Evolutionary conservation across 305 asterid species (phyloP).

Genomic region (Solanum hybrid): DNA sequence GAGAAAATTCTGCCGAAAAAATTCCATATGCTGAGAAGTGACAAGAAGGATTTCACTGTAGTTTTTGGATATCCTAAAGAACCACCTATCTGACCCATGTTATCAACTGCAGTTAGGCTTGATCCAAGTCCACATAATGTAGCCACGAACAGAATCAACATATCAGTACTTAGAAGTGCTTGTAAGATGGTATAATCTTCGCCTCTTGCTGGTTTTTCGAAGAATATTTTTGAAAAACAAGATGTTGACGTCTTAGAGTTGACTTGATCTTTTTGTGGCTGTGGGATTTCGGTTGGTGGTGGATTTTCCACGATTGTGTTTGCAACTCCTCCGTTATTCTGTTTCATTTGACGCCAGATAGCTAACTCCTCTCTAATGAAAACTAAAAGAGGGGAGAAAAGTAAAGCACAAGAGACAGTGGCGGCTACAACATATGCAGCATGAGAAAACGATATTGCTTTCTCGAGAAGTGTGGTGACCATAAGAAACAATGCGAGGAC

Average conservation of each 20-base stretch:
- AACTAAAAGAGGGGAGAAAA: conserved; percentile 45
- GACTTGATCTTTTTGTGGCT: not conserved
- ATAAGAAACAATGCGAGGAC: conserved; percentile 45
- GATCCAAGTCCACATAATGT: conserved; percentile 72
- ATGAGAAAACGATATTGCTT: conserved; percentile 31
- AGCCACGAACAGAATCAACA: conserved; percentile 50
- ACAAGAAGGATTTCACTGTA: conserved; percentile 47
- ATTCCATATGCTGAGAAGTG: conserved; percentile 74
- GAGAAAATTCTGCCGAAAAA: conserved; percentile 63
- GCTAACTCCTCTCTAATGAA: conserved; percentile 41
- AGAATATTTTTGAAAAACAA: conserved; percentile 22
- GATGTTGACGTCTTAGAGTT: conserved; percentile 1
- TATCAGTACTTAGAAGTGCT: conserved; percentile 61
- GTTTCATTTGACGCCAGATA: conserved; percentile 13
- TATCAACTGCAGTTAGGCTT: conserved; percentile 71
- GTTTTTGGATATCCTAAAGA: conserved; percentile 59
- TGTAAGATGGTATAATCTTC: conserved; percentile 66
- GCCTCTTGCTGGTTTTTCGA: conserved; percentile 58
- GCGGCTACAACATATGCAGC: conserved; percentile 53
- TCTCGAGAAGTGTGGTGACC: conserved; percentile 46
- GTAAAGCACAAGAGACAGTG: conserved; percentile 37
- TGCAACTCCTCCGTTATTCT: not conserved
- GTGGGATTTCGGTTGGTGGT: not conserved
- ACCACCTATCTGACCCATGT: conserved; percentile 70
- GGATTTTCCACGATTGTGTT: not conserved